A percentile compares a stretch with the other conserved stretches of the same genome.
Conservation (phyloP, 805 yeast genomes). For the Saturnispora hagleri region DNA sequence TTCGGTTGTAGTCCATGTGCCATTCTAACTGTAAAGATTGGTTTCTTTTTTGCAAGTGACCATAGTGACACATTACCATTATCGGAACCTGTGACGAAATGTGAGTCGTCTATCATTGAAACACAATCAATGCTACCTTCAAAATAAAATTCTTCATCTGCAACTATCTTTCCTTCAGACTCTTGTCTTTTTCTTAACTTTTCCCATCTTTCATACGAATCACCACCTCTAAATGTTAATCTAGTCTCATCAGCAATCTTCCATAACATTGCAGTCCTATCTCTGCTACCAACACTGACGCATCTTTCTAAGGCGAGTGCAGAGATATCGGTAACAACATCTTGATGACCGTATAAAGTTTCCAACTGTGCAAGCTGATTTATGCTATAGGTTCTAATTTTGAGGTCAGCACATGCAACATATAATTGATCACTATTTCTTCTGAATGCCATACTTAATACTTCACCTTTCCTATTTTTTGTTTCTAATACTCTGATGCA, state of each 20-base stretch:
- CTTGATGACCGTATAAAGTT: constrained; percentile 92
- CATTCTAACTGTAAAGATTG: constrained; percentile 54
- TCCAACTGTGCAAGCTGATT: constrained; percentile 86
- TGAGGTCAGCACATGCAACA: constrained; percentile 88
- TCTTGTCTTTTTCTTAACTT: constrained; percentile 31
- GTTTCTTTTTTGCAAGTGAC: constrained; percentile 87
- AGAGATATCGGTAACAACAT: constrained; percentile 69
- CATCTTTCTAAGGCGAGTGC: constrained; percentile 84
- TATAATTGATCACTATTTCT: constrained; percentile 75
- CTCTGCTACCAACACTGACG: constrained; percentile 92
- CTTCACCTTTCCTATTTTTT: constrained; percentile 58
- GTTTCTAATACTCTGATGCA: constrained; percentile 74
- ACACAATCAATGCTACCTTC: constrained; percentile 92
- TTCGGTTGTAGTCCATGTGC: constrained; percentile 65
- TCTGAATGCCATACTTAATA: constrained; percentile 68
- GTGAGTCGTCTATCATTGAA: constrained; percentile 83
- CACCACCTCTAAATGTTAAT: constrained; percentile 89
- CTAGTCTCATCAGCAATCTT: constrained; percentile 93
- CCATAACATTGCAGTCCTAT: constrained; percentile 93
- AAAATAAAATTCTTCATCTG: constrained; percentile 32
- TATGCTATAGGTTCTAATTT: constrained; percentile 78
- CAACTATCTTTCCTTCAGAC: constrained; percentile 21
- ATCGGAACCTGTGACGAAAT: constrained; percentile 91
- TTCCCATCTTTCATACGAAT: constrained; percentile 32
- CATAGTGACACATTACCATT: constrained; percentile 87